Percentiles rank a stretch among this genome's conserved stretches.
phyloP scores from a whole-genome alignment of 2,329 filamentous ascomycete genomes.

The Plenodomus tracheiphilus region DNA sequence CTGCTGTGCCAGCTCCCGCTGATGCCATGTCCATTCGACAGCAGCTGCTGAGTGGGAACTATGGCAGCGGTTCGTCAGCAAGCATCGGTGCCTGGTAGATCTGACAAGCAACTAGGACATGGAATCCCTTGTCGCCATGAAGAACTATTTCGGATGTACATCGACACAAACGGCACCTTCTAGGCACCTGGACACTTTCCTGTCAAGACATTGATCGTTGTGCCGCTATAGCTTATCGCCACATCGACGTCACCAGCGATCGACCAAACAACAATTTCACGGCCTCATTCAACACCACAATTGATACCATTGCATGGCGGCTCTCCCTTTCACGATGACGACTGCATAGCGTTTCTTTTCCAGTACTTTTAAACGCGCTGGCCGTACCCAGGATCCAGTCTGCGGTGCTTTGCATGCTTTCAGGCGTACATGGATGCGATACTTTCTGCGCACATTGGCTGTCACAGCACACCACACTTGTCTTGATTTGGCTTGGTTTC shows the following conservation, averaged over 20 bases:
- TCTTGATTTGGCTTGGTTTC: conserved; percentile 6
- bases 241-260: not conserved
- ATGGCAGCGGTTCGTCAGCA: conserved; percentile 57
- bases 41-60: conserved; percentile 60
- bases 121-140: not conserved
- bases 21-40: conserved; percentile 44
- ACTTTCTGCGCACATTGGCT: not conserved
- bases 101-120: not conserved
- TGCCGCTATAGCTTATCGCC: not conserved
- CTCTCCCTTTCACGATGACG: conserved; percentile 30
- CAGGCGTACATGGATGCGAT: conserved; percentile 12
- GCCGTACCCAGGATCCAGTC: not conserved
- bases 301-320: conserved; percentile 24
- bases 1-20: conserved; percentile 9
- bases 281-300: conserved; percentile 9
- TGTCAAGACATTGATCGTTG: not conserved
- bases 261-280: conserved; percentile 1
- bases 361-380: conserved; percentile 8
- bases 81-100: conserved; percentile 60
- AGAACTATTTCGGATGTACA: not conserved
- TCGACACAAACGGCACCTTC: not conserved
- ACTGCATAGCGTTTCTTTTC: conserved; percentile 44
- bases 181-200: not conserved
- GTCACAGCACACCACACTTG: not conserved
- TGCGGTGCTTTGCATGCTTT: not conserved